Conservation (phyloP, 2,329 filamentous ascomycete genomes). For the Colletotrichum tropicale region DNA sequence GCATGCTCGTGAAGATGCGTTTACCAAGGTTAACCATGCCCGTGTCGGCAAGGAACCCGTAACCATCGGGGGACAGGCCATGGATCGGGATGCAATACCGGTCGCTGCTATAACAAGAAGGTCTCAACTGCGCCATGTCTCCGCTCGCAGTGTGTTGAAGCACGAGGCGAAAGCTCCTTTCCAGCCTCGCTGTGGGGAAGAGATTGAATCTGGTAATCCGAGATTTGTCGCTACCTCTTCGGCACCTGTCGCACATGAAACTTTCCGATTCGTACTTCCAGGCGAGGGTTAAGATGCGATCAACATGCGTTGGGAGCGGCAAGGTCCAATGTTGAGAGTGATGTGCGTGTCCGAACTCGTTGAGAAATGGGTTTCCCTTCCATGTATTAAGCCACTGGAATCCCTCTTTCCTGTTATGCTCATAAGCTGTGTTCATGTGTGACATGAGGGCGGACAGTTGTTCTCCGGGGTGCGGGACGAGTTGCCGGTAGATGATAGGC, state of each 20-base stretch:
- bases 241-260: background rate
- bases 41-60: fast-evolving
- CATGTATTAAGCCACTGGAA: background rate
- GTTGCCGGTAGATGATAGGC: background rate
- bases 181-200: background rate
- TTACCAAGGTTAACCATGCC: fast-evolving
- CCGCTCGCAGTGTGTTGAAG: background rate
- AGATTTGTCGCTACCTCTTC: too few relatives aligned
- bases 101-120: fast-evolving
- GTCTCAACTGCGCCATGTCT: background rate
- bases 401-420: fast-evolving
- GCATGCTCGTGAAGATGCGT: background rate
- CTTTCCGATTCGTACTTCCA: background rate
- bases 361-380: background rate
- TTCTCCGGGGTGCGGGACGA: fast-evolving
- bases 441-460: fast-evolving
- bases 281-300: fast-evolving
- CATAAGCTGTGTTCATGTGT: background rate
- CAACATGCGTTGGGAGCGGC: background rate
- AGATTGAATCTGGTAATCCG: background rate
- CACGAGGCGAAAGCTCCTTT: fast-evolving
- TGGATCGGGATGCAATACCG: background rate
- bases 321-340: fast-evolving
- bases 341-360: background rate
- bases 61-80: background rate